Evolutionary conservation across 1,284 basidiomycete genomes (phyloP).

Genomic region (Cerrena zonata): DNA sequence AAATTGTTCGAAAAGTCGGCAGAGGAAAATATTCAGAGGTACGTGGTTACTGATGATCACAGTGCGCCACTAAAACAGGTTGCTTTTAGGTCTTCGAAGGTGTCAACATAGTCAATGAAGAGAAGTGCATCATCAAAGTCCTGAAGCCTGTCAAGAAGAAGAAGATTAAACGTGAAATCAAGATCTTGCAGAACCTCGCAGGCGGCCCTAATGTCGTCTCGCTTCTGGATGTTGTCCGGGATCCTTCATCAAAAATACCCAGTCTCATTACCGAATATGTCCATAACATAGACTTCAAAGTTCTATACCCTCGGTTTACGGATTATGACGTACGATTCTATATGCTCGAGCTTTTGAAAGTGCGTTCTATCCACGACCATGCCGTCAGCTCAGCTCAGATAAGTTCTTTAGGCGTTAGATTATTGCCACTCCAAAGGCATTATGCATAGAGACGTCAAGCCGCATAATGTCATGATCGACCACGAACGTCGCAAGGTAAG

Average conservation of each 20-base stretch:
- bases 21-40: constrained; percentile 96
- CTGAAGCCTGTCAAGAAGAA: constrained; percentile 99
- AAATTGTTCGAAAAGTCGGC: constrained; percentile 95
- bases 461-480: constrained; percentile 99
- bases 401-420: constrained; percentile 72
- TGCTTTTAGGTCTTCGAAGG: constrained; percentile 85
- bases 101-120: constrained; percentile 85
- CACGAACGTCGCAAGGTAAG: constrained; percentile 89
- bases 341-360: constrained; percentile 94
- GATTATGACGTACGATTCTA: constrained; percentile 96
- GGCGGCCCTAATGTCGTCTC: constrained; percentile 90
- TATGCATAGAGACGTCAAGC: constrained; percentile 99
- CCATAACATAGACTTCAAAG: constrained; percentile 97
- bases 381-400: constrained; percentile 7
- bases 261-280: constrained; percentile 98
- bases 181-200: constrained; percentile 94
- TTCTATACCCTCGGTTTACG: constrained; percentile 89
- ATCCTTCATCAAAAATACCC: constrained; percentile 91
- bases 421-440: constrained; percentile 98
- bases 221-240: constrained; percentile 92
- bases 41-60: constrained; percentile 20
- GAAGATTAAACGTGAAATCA: constrained; percentile 99
- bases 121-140: constrained; percentile 98
- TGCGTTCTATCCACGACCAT: constrained; percentile 23
- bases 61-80: constrained; percentile 11